A percentile compares a stretch with the other conserved stretches of the same genome.
These are phyloP conservation scores for Kodamaea fungicola DNA, from an alignment of 1,139 yeast species.

Conservation along the genomic window DNA sequence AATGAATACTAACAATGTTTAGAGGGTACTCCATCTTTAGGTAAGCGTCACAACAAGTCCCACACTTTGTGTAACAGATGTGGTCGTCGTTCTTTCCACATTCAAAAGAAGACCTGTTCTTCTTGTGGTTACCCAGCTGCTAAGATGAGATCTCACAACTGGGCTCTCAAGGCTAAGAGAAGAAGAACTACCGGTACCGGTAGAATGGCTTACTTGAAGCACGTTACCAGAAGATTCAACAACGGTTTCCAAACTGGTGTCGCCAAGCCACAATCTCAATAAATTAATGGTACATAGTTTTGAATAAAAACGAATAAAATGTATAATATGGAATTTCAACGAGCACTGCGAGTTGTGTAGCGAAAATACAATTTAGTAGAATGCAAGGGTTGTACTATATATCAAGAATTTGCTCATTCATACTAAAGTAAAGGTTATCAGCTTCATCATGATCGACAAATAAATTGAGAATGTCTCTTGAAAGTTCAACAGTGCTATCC, in stretches of 20 bases:
- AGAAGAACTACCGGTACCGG: slow-evolving; percentile 99
- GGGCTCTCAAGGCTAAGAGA: slow-evolving; percentile 99
- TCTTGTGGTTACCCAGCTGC: slow-evolving; percentile 99
- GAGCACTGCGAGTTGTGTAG: not conserved
- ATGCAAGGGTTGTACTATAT: not conserved
- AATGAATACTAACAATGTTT: slow-evolving; percentile 19
- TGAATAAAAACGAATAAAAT: slow-evolving; percentile 8
- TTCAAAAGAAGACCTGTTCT: slow-evolving; percentile 98
- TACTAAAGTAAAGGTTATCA: slow-evolving; percentile 65
- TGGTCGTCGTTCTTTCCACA: slow-evolving; percentile 98
- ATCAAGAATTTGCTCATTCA: slow-evolving; percentile 48
- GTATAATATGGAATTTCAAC: slow-evolving; percentile 6
- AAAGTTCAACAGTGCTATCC: slow-evolving; percentile 60
- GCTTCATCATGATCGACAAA: slow-evolving; percentile 77
- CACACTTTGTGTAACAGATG: slow-evolving; percentile 99
- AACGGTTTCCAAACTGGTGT: slow-evolving; percentile 96
- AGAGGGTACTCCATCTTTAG: slow-evolving; percentile 99
- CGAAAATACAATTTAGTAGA: not conserved
- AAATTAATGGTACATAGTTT: not conserved
- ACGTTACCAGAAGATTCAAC: slow-evolving; percentile 96
- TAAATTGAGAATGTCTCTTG: slow-evolving; percentile 67
- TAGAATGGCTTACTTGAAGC: slow-evolving; percentile 98
- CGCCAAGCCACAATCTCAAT: slow-evolving; percentile 51
- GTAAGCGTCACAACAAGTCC: slow-evolving; percentile 99
- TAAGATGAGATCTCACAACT: slow-evolving; percentile 97